These are phyloP conservation scores for Dentipellis sp. DNA, from an alignment of 768 basidiomycete species.

Conservation along the genomic window DNA sequence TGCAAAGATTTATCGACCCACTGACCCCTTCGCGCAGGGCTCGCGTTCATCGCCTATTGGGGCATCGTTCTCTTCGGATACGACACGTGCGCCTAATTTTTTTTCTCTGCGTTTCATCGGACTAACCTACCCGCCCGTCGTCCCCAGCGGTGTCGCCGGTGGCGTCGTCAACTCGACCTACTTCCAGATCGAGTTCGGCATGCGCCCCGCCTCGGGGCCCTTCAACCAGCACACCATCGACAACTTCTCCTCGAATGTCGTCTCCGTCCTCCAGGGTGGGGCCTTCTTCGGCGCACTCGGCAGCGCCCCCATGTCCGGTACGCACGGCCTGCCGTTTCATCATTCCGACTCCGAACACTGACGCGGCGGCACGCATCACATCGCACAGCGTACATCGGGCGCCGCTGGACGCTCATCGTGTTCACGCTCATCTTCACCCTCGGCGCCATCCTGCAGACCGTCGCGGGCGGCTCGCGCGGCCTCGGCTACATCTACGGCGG, in stretches of 20 bases:
- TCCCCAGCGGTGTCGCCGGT: constrained; percentile 47
- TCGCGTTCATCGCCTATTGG: constrained; percentile 70
- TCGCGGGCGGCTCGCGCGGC: constrained; percentile 47
- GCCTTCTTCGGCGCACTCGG: constrained; percentile 83
- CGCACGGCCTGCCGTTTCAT: constrained; percentile 13
- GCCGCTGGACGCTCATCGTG: constrained; percentile 49
- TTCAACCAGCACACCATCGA: constrained; percentile 31
- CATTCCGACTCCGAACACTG: neutral
- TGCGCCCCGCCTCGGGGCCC: constrained; percentile 35
- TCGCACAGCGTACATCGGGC: constrained; percentile 49
- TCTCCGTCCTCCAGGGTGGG: constrained; percentile 80
- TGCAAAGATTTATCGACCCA: neutral
- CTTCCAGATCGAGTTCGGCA: constrained; percentile 56
- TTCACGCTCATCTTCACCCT: constrained; percentile 58
- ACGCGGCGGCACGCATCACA: neutral
- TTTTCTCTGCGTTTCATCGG: neutral
- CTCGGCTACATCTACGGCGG: constrained; percentile 71
- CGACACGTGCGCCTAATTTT: constrained; percentile 44
- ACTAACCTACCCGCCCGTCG: constrained; percentile 11
- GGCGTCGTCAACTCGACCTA: constrained; percentile 58
- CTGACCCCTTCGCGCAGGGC: constrained; percentile 30
- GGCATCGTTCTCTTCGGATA: constrained; percentile 81
- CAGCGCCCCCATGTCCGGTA: constrained; percentile 63
- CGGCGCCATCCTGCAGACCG: constrained; percentile 69
- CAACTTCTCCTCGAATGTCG: constrained; percentile 70